Base-by-base conservation (phyloP, 768 basidiomycete genomes). In the Phylloporus sp. region DNA sequence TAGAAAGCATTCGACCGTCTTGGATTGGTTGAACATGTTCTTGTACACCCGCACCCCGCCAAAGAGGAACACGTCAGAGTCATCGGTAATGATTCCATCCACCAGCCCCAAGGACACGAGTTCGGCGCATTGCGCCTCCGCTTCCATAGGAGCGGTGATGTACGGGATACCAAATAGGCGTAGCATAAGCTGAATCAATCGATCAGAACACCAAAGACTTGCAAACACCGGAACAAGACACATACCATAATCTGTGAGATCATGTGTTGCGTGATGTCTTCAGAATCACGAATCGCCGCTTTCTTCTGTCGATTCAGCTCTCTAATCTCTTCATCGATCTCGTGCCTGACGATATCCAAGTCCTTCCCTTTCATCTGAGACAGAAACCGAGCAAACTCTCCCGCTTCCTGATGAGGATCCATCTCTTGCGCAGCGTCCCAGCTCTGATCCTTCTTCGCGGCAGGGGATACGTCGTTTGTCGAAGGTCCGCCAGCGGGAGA, bases 11-110 rank as follows among this genome's bases (percentile, higher is more conserved):
- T 99, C 96, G 44, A 97, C 96, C 4, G 93, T 97, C 73, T 98
- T 97, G 38, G 90, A 88, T 67, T 98, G 95, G 64, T 98, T 97
- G 73, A 99, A 99, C 88, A 99, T 95, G 65, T 99, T 98, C 70
- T 95, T 96, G 77, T 88, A 96, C 17, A 98, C 90, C n/a, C 92
- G 84, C 54, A 79, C 69, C 20, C 91, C 95, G 26, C 96, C 96
- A 56, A 99, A 99, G 39, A 99, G 82, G 69, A 99, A 99, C 39
- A 98, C 93, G 61, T 99, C 96, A 5, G 92, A 96, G 66, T 99
- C 96, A 64, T 99, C 96, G 1, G 96, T 99, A 64, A 99, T 98
- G 44, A 99, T 87, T 0, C 96, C 96, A 53, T 99, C 93, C 29
- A 96, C 95, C 23, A 98, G 75, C 14, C 83, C 81, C 13, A 97